Evolutionary conservation across 306 rosid genomes (phyloP).

Genomic region (Prunus padus): DNA sequence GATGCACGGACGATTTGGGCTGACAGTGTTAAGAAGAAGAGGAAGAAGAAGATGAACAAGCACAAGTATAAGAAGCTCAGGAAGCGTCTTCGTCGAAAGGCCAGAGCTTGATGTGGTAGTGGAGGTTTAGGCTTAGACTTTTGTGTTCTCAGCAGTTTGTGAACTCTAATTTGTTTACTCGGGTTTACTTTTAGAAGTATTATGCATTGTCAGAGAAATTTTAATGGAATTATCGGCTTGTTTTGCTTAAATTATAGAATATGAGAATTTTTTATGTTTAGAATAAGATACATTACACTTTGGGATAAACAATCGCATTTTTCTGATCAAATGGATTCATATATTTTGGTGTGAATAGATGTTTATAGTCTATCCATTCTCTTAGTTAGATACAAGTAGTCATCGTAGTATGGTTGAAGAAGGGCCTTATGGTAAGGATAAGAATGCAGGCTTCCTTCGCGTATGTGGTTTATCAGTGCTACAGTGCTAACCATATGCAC

Average conservation of each 20-base stretch:
- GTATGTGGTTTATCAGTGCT: neutral
- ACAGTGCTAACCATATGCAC: neutral
- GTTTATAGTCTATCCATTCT: neutral
- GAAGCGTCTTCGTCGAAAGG: constrained; percentile 54
- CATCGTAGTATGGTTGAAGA: neutral
- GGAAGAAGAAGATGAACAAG: constrained; percentile 56
- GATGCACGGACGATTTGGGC: constrained; percentile 41
- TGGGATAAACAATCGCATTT: neutral
- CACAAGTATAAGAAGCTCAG: constrained; percentile 46
- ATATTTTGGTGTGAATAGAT: neutral
- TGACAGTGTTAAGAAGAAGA: constrained; percentile 57
- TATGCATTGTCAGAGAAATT: neutral
- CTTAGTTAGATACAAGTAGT: neutral
- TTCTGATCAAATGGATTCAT: neutral
- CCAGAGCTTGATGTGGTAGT: constrained; percentile 25
- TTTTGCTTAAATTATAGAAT: constrained; percentile 9
- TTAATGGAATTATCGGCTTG: constrained; percentile 5
- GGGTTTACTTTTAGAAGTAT: neutral
- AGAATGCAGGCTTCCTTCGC: neutral
- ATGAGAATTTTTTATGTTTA: constrained; percentile 7
- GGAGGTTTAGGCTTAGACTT: neutral
- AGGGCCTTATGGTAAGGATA: too few relatives aligned
- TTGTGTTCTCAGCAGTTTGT: neutral
- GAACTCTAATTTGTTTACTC: neutral
- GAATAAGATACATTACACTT: constrained; percentile 28